A percentile compares a stretch with the other conserved stretches of the same genome.
These are phyloP conservation scores for Rostrohypoxylon terebratum DNA, from an alignment of 495 filamentous ascomycete genomes.

Conservation along the genomic window DNA sequence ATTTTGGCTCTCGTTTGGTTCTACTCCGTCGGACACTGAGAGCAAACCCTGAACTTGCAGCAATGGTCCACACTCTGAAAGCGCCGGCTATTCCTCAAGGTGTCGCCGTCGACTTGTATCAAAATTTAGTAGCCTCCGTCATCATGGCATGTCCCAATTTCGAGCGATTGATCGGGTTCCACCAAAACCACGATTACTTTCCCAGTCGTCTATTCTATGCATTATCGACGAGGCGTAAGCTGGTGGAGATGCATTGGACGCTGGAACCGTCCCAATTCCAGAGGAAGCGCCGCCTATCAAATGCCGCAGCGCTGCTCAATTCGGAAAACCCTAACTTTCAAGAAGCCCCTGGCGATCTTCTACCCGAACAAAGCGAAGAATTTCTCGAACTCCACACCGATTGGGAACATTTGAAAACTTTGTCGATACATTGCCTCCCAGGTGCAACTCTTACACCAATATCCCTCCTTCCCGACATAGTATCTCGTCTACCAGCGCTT, in stretches of 20 bases:
- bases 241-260: conserved; percentile 87
- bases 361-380: conserved; percentile 69
- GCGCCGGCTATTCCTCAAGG: conserved; percentile 72
- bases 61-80: conserved; percentile 78
- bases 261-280: conserved; percentile 60
- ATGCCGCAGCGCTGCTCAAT: conserved; percentile 43
- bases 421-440: conserved; percentile 76
- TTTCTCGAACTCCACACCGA: conserved; percentile 77
- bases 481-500: conserved; percentile 75
- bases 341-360: conserved; percentile 65
- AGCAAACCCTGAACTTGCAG: conserved; percentile 74
- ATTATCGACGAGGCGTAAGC: conserved; percentile 75
- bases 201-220: conserved; percentile 83
- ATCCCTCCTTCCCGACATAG: conserved; percentile 72
- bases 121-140: conserved; percentile 79
- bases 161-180: conserved; percentile 77
- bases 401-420: conserved; percentile 78
- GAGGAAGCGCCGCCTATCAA: conserved; percentile 48
- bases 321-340: conserved; percentile 40
- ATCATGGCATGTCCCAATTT: conserved; percentile 90
- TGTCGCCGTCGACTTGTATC: conserved; percentile 68
- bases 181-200: conserved; percentile 75
- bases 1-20: conserved; percentile 74
- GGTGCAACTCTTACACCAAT: conserved; percentile 73
- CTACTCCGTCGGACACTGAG: conserved; percentile 81